Conservation (phyloP, 352 stramenopile genomes). For the Phytophthora cactorum region DNA sequence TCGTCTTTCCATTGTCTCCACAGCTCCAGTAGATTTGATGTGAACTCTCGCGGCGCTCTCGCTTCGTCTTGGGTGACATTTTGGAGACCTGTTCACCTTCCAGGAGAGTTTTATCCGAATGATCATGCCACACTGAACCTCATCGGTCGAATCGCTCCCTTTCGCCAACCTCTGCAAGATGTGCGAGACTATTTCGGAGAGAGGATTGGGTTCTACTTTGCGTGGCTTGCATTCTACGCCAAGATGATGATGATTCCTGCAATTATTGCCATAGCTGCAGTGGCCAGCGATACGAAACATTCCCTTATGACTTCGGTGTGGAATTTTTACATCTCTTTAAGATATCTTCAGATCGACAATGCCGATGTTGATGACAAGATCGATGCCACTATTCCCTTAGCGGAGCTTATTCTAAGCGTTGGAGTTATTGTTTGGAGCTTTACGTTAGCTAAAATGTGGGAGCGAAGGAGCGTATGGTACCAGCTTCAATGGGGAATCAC, state of each 20-base stretch:
- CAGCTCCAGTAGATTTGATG: slow-evolving; percentile 63
- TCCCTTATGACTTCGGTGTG: slow-evolving; percentile 22
- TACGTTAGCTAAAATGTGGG: slow-evolving; percentile 64
- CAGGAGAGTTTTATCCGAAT: slow-evolving; percentile 45
- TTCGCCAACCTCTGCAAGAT: slow-evolving; percentile 77
- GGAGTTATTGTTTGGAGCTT: slow-evolving; percentile 51
- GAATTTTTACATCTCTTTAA: slow-evolving; percentile 35
- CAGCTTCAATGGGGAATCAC: slow-evolving; percentile 66
- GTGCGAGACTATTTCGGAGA: slow-evolving; percentile 91
- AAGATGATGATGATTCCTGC: slow-evolving; percentile 68
- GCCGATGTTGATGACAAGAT: slow-evolving; percentile 8
- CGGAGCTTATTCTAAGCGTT: slow-evolving; percentile 34
- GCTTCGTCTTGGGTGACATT: slow-evolving; percentile 60
- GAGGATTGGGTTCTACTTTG: slow-evolving; percentile 91
- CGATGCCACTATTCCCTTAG: slow-evolving; percentile 4
- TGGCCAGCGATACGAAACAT: slow-evolving; percentile 20
- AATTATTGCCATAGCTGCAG: slow-evolving; percentile 39
- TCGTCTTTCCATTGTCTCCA: slow-evolving; percentile 54
- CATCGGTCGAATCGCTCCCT: slow-evolving; percentile 45
- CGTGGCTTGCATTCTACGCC: slow-evolving; percentile 85
- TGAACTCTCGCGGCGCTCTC: slow-evolving; percentile 40
- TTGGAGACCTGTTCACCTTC: slow-evolving; percentile 49
- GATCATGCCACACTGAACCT: slow-evolving; percentile 50
- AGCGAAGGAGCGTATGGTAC: slow-evolving; percentile 63
- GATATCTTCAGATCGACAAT: neutral